These are phyloP conservation scores for Aspergillus luchuensis DNA, from an alignment of 2,329 filamentous ascomycete species.

Conservation along the genomic window DNA sequence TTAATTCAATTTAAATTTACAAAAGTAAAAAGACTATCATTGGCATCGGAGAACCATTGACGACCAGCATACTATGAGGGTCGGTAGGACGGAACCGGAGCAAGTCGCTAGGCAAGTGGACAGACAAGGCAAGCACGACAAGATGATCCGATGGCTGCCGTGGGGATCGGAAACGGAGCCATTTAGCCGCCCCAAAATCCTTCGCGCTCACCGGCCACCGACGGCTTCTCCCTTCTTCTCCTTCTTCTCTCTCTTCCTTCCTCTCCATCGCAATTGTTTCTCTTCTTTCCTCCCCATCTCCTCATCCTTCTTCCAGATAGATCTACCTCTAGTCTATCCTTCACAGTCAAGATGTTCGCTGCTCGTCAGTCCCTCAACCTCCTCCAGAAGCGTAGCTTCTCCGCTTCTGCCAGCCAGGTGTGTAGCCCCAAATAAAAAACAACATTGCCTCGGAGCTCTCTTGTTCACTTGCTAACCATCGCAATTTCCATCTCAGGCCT, in stretches of 20 bases:
- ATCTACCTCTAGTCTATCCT: conserved; percentile 16
- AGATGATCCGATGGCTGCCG: conserved; percentile 8
- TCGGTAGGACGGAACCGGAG: neutral
- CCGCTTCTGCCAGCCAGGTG: conserved; percentile 76
- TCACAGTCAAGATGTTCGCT: conserved; percentile 69
- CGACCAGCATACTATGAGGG: neutral
- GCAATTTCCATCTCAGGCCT: conserved; percentile 62
- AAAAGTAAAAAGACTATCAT: neutral
- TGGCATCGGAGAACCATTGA: neutral
- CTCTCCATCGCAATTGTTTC: conserved; percentile 4
- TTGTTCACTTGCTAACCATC: conserved; percentile 16
- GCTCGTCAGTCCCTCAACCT: conserved; percentile 57
- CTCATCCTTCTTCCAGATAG: conserved; percentile 19
- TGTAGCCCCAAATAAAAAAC: conserved; percentile 35
- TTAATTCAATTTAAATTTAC: neutral
- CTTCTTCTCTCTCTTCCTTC: conserved; percentile 7
- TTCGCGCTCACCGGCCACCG: conserved; percentile 26
- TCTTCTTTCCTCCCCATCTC: conserved; percentile 23
- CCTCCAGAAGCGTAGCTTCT: conserved; percentile 77
- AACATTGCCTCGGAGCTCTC: conserved; percentile 16
- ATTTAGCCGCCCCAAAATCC: conserved; percentile 20
- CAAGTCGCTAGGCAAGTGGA: neutral
- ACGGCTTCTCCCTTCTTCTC: conserved; percentile 21
- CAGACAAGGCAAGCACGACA: neutral
- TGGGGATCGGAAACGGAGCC: conserved; percentile 27